phyloP scores from a whole-genome alignment of 352 stramenopile species.

The Phytophthora meadii region DNA sequence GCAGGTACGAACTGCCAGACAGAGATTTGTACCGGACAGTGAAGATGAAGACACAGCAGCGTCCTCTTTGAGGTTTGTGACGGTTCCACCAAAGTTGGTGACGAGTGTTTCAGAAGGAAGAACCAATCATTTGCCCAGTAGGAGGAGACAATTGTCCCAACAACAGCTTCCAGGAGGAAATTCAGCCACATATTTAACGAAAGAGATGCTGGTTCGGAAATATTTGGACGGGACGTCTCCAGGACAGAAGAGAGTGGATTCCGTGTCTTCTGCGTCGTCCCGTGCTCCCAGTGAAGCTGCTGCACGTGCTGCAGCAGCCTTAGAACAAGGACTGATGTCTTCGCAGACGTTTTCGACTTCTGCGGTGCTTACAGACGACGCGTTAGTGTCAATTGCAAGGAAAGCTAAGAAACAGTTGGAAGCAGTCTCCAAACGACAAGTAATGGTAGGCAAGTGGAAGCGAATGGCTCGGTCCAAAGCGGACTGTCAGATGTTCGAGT shows the following conservation, averaged over 20 bases:
- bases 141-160: conserved; percentile 19
- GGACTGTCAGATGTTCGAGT: conserved; percentile 65
- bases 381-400: conserved; percentile 38
- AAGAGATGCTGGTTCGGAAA: conserved; percentile 15
- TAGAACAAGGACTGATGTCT: conserved; percentile 45
- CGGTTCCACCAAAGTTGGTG: conserved; percentile 25
- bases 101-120: conserved; percentile 31
- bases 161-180: neutral
- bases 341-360: conserved; percentile 44
- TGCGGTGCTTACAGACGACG: conserved; percentile 38
- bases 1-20: conserved; percentile 30
- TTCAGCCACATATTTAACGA: neutral
- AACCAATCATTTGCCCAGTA: conserved; percentile 19
- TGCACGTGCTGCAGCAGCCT: conserved; percentile 14
- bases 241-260: conserved; percentile 17
- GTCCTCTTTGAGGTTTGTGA: conserved; percentile 18
- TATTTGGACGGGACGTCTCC: conserved; percentile 3
- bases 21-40: conserved; percentile 38
- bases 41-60: conserved; percentile 34
- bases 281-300: conserved; percentile 19
- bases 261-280: conserved; percentile 32
- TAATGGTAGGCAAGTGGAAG: conserved; percentile 61
- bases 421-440: conserved; percentile 46
- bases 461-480: conserved; percentile 34
- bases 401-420: conserved; percentile 57